Evolutionary conservation across 257 asterid species (phyloP), one percentile per base, ranked within the genome.

Genomic region (Gardenia jasminoides): DNA sequence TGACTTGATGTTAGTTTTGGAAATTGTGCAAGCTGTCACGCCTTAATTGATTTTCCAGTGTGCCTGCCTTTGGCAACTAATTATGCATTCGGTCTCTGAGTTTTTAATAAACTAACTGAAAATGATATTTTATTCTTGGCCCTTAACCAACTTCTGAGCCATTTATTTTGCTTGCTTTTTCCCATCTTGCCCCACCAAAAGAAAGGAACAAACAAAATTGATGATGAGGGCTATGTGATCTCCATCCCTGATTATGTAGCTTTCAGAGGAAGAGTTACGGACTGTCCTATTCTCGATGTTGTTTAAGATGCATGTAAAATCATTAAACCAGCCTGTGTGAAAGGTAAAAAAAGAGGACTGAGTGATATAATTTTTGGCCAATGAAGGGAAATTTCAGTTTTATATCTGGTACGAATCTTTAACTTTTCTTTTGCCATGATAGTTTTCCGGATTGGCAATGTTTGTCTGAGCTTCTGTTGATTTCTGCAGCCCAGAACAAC

Each of bases 401-500:
- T n/a, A 7, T 30, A 46, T 46, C 69, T 64, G 41, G 30, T 12
- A 12, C 3, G 19, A 61, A 30, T 74, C 17, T 19, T 74, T 39
- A 54, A 31, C 6, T 11, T 44, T 16, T 43, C n/a, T 17, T 73
- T 28, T 28, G 39, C 36, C 0, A 7, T 26, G 10, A 22, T 20
- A 61, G 11, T 39, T 62, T 62, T 43, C 12, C 79, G 44, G 28
- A 67, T 47, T 52, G 22, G 39, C 48, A 30, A 30, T 76, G 15
- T 66, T 28, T 66, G 33, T 54, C 39, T 72, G 64, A 28, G 24
- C 47, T 75, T 75, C 54, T 72, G 44, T 41, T 17, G 28, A 24
- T 17, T 46, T 56, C 69, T 90, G 89, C 96, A 96, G 99, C 90
- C 78, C 85, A 73, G 89, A 94, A 92, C 85, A 96, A 96, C 85